Conservation (phyloP, 257 asterid genomes). For the Plantago elongata region DNA sequence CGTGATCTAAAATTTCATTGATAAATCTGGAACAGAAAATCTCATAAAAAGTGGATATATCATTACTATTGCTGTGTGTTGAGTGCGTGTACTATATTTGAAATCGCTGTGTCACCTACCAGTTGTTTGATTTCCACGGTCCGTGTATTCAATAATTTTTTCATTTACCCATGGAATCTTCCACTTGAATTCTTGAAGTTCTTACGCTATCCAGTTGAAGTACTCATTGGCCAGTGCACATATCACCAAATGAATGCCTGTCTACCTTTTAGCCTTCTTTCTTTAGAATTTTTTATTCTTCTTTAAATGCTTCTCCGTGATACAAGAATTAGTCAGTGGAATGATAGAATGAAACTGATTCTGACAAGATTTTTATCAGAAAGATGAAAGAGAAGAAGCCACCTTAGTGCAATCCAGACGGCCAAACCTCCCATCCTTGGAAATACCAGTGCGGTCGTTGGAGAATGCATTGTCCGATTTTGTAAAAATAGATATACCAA, state of each 20-base stretch:
- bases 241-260: background rate
- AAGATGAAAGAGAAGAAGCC: slow-evolving; percentile 58
- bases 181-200: background rate
- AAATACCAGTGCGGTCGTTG: slow-evolving; percentile 67
- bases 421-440: slow-evolving; percentile 69
- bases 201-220: background rate
- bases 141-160: background rate
- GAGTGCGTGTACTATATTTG: background rate
- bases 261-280: background rate
- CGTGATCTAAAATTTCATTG: background rate
- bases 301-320: background rate
- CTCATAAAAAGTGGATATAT: background rate
- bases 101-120: background rate
- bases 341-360: slow-evolving; percentile 4
- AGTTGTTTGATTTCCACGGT: background rate
- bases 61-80: background rate
- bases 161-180: background rate
- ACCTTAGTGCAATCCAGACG: slow-evolving; percentile 59
- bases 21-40: background rate
- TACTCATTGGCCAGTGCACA: background rate
- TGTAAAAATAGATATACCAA: slow-evolving; percentile 53
- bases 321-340: slow-evolving; percentile 12
- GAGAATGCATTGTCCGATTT: slow-evolving; percentile 53
- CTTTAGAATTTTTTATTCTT: background rate
- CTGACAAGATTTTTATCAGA: slow-evolving; percentile 30